Conservation (phyloP, 768 basidiomycete species). For the Leucocoprinus birnbaumii region DNA sequence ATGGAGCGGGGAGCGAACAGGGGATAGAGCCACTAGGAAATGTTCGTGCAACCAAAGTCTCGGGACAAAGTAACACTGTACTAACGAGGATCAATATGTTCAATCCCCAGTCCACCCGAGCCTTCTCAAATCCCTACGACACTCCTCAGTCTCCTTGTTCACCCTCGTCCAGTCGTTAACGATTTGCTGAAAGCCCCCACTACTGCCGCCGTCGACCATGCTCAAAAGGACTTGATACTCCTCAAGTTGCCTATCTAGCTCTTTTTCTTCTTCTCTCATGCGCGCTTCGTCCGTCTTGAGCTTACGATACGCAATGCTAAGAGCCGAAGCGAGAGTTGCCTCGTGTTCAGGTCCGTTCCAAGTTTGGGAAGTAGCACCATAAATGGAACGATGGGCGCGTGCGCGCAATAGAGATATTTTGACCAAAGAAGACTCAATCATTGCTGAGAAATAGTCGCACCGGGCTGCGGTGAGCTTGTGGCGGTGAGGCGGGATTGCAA, state of each 20-base stretch:
- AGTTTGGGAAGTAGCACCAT: slow-evolving; percentile 27
- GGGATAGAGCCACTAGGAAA: too few relatives aligned
- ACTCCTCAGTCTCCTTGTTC: slow-evolving; percentile 47
- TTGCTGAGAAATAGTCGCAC: slow-evolving; percentile 38
- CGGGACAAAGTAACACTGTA: too few relatives aligned
- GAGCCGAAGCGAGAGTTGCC: slow-evolving; percentile 28
- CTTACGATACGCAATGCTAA: slow-evolving; percentile 26
- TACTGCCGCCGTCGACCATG: slow-evolving; percentile 35
- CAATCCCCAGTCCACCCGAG: slow-evolving; percentile 47
- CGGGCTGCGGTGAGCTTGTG: slow-evolving; percentile 29
- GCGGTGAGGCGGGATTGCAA: slow-evolving; percentile 23
- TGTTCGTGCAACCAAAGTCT: too few relatives aligned
- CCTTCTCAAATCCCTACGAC: slow-evolving; percentile 42
- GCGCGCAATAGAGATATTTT: slow-evolving; percentile 45
- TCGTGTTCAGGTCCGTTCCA: slow-evolving; percentile 7
- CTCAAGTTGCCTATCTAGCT: slow-evolving; percentile 34
- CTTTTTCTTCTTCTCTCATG: slow-evolving; percentile 32
- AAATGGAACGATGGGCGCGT: slow-evolving; percentile 34
- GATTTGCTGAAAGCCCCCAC: slow-evolving; percentile 40
- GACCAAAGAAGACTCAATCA: slow-evolving; percentile 43
- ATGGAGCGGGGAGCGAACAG: too few relatives aligned
- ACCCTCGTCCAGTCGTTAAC: slow-evolving; percentile 46
- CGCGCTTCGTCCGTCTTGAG: slow-evolving; percentile 32
- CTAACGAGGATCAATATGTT: neutral
- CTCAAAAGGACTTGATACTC: slow-evolving; percentile 40